Evolutionary conservation across 2,329 filamentous ascomycete species (phyloP).

Genomic region (Xylaria hypoxylon): DNA sequence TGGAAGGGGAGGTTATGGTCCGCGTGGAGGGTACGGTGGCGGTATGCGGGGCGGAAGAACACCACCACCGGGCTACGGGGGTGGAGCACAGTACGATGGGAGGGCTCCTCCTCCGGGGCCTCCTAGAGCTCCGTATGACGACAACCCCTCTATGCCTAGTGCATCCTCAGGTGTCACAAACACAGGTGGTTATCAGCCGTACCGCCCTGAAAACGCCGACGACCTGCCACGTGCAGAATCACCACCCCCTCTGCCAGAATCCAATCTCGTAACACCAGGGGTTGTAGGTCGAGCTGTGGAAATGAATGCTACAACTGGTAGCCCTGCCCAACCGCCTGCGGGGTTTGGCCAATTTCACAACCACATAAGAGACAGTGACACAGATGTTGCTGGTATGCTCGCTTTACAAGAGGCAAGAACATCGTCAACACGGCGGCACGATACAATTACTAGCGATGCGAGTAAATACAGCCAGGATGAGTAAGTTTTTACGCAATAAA

Average conservation of each 20-base stretch:
- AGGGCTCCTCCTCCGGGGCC: conserved; percentile 53
- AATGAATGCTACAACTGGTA: conserved; percentile 78
- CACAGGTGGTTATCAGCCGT: conserved; percentile 56
- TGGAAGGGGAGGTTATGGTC: conserved; percentile 49
- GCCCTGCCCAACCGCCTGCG: conserved; percentile 57
- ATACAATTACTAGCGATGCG: conserved; percentile 70
- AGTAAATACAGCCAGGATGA: conserved; percentile 80
- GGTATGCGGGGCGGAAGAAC: conserved; percentile 38
- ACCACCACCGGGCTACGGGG: conserved; percentile 60
- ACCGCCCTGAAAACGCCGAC: conserved; percentile 56
- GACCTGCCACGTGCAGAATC: conserved; percentile 71
- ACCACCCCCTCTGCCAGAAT: conserved; percentile 69
- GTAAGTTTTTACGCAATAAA: conserved; percentile 63
- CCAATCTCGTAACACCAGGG: conserved; percentile 51
- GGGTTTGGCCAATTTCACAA: conserved; percentile 60
- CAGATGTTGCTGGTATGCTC: conserved; percentile 79
- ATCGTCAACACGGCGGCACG: conserved; percentile 55
- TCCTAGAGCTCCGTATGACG: conserved; percentile 53
- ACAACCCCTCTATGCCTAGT: conserved; percentile 54
- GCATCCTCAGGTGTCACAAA: conserved; percentile 50
- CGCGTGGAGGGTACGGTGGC: conserved; percentile 33
- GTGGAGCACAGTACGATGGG: conserved; percentile 54
- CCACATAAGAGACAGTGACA: conserved; percentile 71
- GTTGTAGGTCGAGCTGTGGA: conserved; percentile 76
- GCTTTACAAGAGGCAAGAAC: conserved; percentile 70